Evolutionary conservation across 2,329 filamentous ascomycete species (phyloP), one percentile per base, ranked within the genome.

Genomic region (Aureobasidium pullulans): DNA sequence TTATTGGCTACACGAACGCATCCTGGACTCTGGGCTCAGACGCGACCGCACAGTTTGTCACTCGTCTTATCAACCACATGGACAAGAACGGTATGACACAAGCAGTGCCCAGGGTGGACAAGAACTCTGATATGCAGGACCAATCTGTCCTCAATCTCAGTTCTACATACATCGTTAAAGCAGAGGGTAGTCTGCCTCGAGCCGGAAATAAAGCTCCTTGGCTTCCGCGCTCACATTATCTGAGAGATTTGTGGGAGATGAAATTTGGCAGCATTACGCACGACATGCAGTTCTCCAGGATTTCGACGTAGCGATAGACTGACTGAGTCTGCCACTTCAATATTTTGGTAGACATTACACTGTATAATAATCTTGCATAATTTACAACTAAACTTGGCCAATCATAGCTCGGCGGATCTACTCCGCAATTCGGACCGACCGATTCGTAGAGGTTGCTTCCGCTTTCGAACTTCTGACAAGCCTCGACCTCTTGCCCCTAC

Each of bases 1-100:
- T 83, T 13, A 73, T 84, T 10, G 85, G 85, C 3, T 88, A 86
- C 69, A 77, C 78, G 31, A 79, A 84, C 42, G 78, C 78, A 0
- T 78, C 80, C 0, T 88, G 85, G 84, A 87, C 84, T 0, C 73
- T 86, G 0, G 83, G 83, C 1, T 79, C 80, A 0, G 84, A 88
- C 60, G 76, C 76, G 0, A 79, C 79, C 1, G 76, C 76, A 0
- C 72, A 73, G 29, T 73, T 84, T 1, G 71, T 81, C 4, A 72
- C 76, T 0, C 75, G 83, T 0, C 68, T 86, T 4, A 64, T 84
- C 57, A 77, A 77, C 66, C 65, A 75, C 56, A 81, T 85, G 77
- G 64, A 72, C 11, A 68, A 74, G 6, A 72, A 77, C 9, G 72
- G 73, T 0, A 71, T 75, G 3, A 71, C 69, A 0, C 71, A 69